Conservation (phyloP, 345 rosid genomes). For the Durio zibethinus region DNA sequence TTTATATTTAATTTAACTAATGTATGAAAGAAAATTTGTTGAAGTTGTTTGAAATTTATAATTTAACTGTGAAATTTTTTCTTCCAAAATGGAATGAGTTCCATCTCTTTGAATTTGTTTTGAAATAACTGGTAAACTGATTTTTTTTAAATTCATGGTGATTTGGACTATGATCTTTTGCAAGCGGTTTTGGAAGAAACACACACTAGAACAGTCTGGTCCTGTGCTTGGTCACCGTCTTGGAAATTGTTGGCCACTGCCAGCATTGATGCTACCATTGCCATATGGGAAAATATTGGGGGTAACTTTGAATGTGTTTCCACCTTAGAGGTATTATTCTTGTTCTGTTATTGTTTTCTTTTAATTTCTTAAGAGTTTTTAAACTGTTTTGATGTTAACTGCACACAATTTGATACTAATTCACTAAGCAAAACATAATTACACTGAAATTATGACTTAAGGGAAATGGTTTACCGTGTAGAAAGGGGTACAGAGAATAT, state of each 20-base stretch:
- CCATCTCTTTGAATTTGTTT: neutral
- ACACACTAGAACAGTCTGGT: slow-evolving; percentile 81
- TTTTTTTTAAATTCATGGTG: neutral
- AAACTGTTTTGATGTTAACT: neutral
- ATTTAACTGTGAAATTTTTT: neutral
- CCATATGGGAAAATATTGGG: slow-evolving; percentile 77
- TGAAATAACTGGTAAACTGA: too few species aligned
- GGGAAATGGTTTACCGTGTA: neutral
- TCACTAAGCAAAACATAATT: neutral
- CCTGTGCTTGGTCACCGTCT: slow-evolving; percentile 86
- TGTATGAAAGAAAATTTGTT: neutral
- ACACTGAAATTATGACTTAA: neutral
- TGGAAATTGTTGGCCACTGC: slow-evolving; percentile 80
- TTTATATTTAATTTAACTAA: neutral
- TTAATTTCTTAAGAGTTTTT: neutral
- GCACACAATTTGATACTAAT: neutral
- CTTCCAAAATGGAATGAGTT: neutral
- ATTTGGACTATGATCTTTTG: slow-evolving; percentile 22
- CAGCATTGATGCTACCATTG: slow-evolving; percentile 90
- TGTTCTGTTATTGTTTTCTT: neutral
- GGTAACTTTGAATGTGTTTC: slow-evolving; percentile 82
- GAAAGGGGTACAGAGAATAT: neutral
- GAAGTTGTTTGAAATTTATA: neutral
- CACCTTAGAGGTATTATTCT: slow-evolving; percentile 60
- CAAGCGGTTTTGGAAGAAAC: slow-evolving; percentile 90